Evolutionary conservation across 805 yeast genomes (phyloP).

Genomic region (Kazachstania psychrophila): DNA sequence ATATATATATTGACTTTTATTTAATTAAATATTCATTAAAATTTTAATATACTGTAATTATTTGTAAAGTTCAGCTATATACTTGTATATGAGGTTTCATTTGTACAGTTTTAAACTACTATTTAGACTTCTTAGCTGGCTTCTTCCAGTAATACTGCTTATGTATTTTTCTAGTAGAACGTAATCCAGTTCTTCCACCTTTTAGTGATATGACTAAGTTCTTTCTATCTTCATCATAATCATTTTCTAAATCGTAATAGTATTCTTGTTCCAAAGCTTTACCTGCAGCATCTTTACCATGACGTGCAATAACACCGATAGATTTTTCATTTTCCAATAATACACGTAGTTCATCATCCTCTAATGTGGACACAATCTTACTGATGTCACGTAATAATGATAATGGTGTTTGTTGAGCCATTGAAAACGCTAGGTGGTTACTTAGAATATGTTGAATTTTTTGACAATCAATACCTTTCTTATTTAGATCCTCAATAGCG

Average conservation of each 20-base stretch:
- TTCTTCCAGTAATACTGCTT: constrained; percentile 57
- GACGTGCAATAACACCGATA: constrained; percentile 80
- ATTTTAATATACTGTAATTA: background rate
- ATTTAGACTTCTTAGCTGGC: constrained; percentile 30
- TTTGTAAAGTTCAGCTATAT: background rate
- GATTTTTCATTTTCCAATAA: constrained; percentile 35
- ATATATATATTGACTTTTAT: background rate
- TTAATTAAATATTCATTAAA: background rate
- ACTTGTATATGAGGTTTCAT: too few relatives aligned
- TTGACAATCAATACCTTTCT: constrained; percentile 33
- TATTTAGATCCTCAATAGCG: background rate
- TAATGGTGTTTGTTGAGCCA: constrained; percentile 82
- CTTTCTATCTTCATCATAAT: constrained; percentile 60
- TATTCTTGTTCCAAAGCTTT: constrained; percentile 89
- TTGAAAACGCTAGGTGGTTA: constrained; percentile 84
- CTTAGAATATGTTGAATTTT: constrained; percentile 57
- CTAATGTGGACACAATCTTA: constrained; percentile 40
- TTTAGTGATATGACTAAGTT: constrained; percentile 62
- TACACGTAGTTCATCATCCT: constrained; percentile 38
- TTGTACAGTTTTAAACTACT: too few relatives aligned
- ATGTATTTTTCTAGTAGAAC: constrained; percentile 88
- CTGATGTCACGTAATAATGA: constrained; percentile 56
- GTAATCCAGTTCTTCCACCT: constrained; percentile 67
- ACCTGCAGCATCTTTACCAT: constrained; percentile 95
- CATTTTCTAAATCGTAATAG: constrained; percentile 80